phyloP scores from a whole-genome alignment of 805 yeast species.

The Kodamaea restingae region DNA sequence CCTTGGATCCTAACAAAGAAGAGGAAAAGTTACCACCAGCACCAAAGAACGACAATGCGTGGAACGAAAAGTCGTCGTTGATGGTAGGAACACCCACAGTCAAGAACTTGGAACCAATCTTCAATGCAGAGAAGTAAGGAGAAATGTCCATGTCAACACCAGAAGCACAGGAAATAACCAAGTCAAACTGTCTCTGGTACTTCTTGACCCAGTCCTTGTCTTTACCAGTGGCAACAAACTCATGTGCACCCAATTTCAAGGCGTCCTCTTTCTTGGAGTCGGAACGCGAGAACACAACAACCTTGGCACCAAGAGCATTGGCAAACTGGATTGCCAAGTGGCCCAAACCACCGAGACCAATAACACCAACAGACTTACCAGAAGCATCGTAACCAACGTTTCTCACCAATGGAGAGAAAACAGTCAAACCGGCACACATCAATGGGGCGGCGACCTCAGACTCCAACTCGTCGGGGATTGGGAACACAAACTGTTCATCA shows the following conservation, averaged over 20 bases:
- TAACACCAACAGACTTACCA: conserved; percentile 50
- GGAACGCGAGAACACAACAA: conserved; percentile 53
- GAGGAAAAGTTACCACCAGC: conserved; percentile 26
- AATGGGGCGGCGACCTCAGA: conserved; percentile 47
- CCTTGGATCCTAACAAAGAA: conserved; percentile 31
- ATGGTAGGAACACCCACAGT: conserved; percentile 28
- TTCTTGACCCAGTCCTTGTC: conserved; percentile 29
- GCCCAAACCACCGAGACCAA: conserved; percentile 68
- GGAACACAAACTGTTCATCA: conserved; percentile 42
- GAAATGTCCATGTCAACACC: conserved; percentile 21
- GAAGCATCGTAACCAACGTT: conserved; percentile 29
- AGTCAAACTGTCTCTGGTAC: conserved; percentile 32
- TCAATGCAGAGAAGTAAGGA: conserved; percentile 19
- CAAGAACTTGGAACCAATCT: conserved; percentile 20
- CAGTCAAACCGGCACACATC: conserved; percentile 56
- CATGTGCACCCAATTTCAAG: conserved; percentile 50
- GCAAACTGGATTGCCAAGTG: conserved; percentile 61
- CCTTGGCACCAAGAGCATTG: conserved; percentile 60
- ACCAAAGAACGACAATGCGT: conserved; percentile 20
- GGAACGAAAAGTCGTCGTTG: conserved; percentile 18
- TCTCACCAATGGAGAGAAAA: conserved; percentile 48
- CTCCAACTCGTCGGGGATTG: conserved; percentile 45
- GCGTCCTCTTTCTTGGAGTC: conserved; percentile 50
- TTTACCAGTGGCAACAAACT: conserved; percentile 47
- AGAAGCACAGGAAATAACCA: conserved; percentile 47